phyloP scores from a whole-genome alignment of 1,284 basidiomycete genomes.

The Trametes sp. region DNA sequence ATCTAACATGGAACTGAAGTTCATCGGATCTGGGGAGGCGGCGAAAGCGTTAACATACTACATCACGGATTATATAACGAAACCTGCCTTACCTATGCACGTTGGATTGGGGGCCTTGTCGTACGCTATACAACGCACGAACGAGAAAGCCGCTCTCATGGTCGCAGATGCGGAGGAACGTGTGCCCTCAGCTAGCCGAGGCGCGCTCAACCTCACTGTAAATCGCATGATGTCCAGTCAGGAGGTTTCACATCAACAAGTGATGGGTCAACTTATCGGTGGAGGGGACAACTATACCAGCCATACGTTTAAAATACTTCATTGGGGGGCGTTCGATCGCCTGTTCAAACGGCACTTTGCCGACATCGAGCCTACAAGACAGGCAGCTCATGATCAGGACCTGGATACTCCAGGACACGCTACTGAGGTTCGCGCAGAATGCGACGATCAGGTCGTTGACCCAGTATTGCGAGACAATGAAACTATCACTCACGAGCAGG shows the following conservation, averaged over 20 bases:
- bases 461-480: too few relatives aligned
- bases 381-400: too few relatives aligned
- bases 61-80: constrained; percentile 44
- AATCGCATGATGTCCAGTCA: constrained; percentile 10
- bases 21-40: constrained; percentile 39
- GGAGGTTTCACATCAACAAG: constrained; percentile 20
- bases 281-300: constrained; percentile 10
- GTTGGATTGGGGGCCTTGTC: background rate
- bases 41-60: constrained; percentile 42
- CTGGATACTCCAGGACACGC: too few relatives aligned
- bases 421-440: background rate
- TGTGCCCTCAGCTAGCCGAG: background rate
- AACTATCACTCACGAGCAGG: too few relatives aligned
- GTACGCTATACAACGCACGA: constrained; percentile 1
- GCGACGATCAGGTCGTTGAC: too few relatives aligned
- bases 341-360: background rate
- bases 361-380: background rate
- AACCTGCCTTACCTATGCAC: constrained; percentile 27
- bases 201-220: background rate
- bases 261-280: constrained; percentile 15
- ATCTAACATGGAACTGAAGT: constrained; percentile 43
- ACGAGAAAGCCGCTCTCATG: background rate
- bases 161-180: background rate
- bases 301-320: background rate
- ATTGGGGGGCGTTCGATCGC: constrained; percentile 3